A percentile compares a stretch with the other conserved stretches of the same genome.
phyloP scores from a whole-genome alignment of 495 filamentous ascomycete species.

The Penicillium lagena region DNA sequence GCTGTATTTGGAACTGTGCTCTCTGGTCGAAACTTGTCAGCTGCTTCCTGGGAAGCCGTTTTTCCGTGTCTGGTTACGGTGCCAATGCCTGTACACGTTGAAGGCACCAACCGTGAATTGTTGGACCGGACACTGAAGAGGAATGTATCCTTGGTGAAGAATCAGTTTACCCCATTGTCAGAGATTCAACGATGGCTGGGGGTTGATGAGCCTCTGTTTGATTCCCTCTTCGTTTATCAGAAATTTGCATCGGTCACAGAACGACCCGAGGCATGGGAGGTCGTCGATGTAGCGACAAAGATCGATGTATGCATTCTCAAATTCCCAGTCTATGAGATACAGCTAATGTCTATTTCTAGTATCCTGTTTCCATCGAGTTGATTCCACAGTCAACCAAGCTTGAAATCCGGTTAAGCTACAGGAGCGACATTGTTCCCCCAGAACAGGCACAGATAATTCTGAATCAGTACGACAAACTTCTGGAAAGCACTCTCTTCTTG shows the following conservation, averaged over 20 bases:
- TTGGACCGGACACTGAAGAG: constrained; percentile 50
- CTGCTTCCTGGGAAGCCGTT: constrained; percentile 42
- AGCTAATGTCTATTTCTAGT: constrained; percentile 28
- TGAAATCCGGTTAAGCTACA: constrained; percentile 54
- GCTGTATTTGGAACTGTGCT: constrained; percentile 70
- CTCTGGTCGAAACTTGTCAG: constrained; percentile 55
- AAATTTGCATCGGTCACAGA: constrained; percentile 32
- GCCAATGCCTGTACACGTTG: constrained; percentile 51
- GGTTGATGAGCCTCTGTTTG: constrained; percentile 57
- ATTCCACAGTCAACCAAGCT: constrained; percentile 45
- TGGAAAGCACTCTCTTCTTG: constrained; percentile 20
- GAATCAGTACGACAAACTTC: constrained; percentile 22
- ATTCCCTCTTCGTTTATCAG: constrained; percentile 76
- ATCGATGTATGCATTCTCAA: constrained; percentile 42
- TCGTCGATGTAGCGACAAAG: constrained; percentile 47
- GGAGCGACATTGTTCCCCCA: constrained; percentile 49
- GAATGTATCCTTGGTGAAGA: constrained; percentile 53
- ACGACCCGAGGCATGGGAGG: constrained; percentile 30
- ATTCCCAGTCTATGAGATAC: too few species aligned
- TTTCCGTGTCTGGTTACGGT: constrained; percentile 74
- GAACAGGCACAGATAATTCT: constrained; percentile 48
- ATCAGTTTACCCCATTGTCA: constrained; percentile 63
- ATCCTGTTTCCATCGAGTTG: constrained; percentile 66
- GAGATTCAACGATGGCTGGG: constrained; percentile 63
- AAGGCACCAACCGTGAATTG: constrained; percentile 45